phyloP scores from a whole-genome alignment of 805 yeast species.

The Brettanomyces anomalus region DNA sequence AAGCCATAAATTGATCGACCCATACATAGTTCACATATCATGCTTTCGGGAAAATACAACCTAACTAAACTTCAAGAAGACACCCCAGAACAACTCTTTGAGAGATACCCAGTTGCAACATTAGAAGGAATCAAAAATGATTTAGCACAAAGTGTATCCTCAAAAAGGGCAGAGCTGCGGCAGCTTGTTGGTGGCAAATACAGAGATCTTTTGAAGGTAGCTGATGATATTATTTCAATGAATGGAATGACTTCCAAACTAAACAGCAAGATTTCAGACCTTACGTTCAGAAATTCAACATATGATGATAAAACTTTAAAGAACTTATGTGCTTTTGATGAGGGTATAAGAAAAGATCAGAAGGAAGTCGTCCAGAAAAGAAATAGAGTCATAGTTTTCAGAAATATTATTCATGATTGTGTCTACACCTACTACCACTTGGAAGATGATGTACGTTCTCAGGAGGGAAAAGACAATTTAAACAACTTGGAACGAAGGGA shows the following conservation, averaged over 20 bases:
- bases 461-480: neutral
- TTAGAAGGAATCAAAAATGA: constrained; percentile 16
- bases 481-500: neutral
- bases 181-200: constrained; percentile 26
- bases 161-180: constrained; percentile 19
- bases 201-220: constrained; percentile 27
- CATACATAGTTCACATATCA: no score
- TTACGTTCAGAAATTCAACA: constrained; percentile 22
- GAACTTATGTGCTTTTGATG: constrained; percentile 16
- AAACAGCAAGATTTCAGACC: constrained; percentile 18
- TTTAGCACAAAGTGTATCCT: constrained; percentile 14
- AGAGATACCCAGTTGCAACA: constrained; percentile 21
- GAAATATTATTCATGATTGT: constrained; percentile 21
- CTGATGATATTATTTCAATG: constrained; percentile 29
- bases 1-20: no score
- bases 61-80: constrained; percentile 1
- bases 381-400: constrained; percentile 14
- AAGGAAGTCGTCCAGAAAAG: constrained; percentile 6
- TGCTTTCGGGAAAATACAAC: neutral
- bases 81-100: constrained; percentile 19
- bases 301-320: constrained; percentile 15
- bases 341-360: constrained; percentile 1
- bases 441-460: constrained; percentile 2
- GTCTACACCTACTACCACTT: constrained; percentile 13
- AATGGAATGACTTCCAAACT: constrained; percentile 18